Base-by-base conservation (phyloP, 306 rosid species). In the Myrica gale region DNA sequence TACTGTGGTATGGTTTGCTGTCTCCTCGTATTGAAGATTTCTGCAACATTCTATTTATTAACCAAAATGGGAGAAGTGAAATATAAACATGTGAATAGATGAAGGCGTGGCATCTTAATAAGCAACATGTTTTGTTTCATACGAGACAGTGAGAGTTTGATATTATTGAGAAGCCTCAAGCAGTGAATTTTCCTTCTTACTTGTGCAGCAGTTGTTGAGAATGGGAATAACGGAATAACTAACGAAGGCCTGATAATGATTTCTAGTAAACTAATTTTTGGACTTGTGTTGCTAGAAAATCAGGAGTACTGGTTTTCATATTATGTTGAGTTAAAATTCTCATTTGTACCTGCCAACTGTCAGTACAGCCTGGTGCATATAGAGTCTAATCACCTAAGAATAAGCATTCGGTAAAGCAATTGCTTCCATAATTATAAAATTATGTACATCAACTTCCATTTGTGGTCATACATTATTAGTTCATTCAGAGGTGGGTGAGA, bases 391-490 rank as follows among this genome's bases (percentile, higher is more conserved):
- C 69, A 21, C 75, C 43, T 51, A n/a, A 23, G 20, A 67, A 17
- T 74, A 21, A 57, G 74, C 50, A 67, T 67, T 67, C 5, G 50
- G 76, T 54, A 68, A 62, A 58, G 80, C 72, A 60, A 47, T 72
- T 21, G 50, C 54, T 75, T 70, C 48, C 63, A 60, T 72, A 72
- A 21, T 52, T 23, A 51, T 37, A 32, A 17, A 70, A 51, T 68
- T 53, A 20, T 42, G 41, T 79, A 32, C 53, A 6, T 63, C 23
- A 63, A 37, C 52, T 88, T 76, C 69, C 23, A 17, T 60, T 16
- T 70, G 68, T 39, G 41, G 54, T 54, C 80, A 71, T 71, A 67
- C 75, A 16, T 68, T 61, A 54, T 56, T 44, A 83, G 72, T 71
- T 5, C 55, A 50, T 43, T 39, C 17, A 6, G 15, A 67, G 23